Percentiles rank a stretch among this genome's conserved stretches.
phyloP scores from a whole-genome alignment of 257 asterid genomes.

The Nicotiana benthamiana region DNA sequence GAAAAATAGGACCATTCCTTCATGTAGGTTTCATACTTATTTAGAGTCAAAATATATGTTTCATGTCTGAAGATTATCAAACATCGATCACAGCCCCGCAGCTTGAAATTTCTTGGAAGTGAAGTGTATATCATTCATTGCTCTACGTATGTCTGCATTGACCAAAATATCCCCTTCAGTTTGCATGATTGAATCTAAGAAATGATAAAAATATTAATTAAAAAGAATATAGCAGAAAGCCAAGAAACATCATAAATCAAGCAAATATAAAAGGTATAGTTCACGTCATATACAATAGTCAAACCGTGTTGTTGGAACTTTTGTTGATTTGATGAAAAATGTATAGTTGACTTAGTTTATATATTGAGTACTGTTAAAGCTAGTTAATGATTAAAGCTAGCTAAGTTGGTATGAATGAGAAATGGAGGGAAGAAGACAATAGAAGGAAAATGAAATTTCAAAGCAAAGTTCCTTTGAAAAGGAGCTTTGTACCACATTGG shows the following conservation, averaged over 20 bases:
- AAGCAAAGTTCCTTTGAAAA: too few species aligned
- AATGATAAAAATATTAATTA: neutral
- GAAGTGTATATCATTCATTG: neutral
- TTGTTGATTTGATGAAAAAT: neutral
- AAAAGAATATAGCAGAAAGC: neutral
- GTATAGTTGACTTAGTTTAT: neutral
- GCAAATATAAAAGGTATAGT: neutral
- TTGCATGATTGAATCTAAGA: neutral
- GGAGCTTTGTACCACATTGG: too few species aligned
- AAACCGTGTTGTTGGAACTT: neutral
- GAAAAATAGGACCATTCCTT: neutral
- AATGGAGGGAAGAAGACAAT: too few species aligned
- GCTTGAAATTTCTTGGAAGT: constrained; percentile 25
- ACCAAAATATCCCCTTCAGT: neutral
- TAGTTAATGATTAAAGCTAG: too few species aligned
- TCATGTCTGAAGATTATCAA: constrained; percentile 6
- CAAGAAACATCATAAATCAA: neutral
- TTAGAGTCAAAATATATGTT: constrained; percentile 31
- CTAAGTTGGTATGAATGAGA: too few species aligned
- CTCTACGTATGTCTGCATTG: neutral
- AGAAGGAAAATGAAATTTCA: too few species aligned
- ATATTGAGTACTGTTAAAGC: too few species aligned
- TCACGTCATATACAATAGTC: neutral
- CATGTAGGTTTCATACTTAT: constrained; percentile 16
- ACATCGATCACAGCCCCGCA: constrained; percentile 28